These are phyloP conservation scores for Nicotiana sylvestris DNA, from an alignment of 257 asterid species.

Conservation along the genomic window DNA sequence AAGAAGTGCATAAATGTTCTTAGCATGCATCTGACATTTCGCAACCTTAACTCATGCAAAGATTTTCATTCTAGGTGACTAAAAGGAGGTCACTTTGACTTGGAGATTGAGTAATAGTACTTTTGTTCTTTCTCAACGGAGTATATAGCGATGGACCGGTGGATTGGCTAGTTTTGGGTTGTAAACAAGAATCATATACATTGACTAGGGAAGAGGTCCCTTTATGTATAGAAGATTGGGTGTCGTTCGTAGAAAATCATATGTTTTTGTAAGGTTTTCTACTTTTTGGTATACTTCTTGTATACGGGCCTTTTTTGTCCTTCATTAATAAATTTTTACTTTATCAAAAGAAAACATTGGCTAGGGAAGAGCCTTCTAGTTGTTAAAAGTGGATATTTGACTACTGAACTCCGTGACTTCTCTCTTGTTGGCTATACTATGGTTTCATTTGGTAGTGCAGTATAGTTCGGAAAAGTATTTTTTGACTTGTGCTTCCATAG, in stretches of 20 bases:
- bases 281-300: too few relatives aligned
- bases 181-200: not conserved
- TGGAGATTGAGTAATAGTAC: not conserved
- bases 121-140: not conserved
- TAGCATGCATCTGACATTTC: not conserved
- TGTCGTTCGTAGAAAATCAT: too few relatives aligned
- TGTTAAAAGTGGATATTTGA: constrained; percentile 4
- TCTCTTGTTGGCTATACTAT: not conserved
- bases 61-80: not conserved
- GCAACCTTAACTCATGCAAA: not conserved
- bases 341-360: not conserved
- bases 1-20: not conserved
- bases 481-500: not conserved
- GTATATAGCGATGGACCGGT: not conserved
- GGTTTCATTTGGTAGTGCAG: not conserved
- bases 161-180: not conserved
- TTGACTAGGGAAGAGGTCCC: too few relatives aligned
- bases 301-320: too few relatives aligned
- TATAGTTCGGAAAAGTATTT: not conserved
- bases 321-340: too few relatives aligned
- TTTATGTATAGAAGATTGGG: too few relatives aligned
- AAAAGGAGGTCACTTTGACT: not conserved
- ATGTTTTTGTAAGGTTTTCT: too few relatives aligned
- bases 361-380: constrained; percentile 10
- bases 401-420: not conserved